These are phyloP conservation scores for Sugiyamaella boreocaroliniensis DNA, from an alignment of 805 yeast genomes.

Conservation along the genomic window DNA sequence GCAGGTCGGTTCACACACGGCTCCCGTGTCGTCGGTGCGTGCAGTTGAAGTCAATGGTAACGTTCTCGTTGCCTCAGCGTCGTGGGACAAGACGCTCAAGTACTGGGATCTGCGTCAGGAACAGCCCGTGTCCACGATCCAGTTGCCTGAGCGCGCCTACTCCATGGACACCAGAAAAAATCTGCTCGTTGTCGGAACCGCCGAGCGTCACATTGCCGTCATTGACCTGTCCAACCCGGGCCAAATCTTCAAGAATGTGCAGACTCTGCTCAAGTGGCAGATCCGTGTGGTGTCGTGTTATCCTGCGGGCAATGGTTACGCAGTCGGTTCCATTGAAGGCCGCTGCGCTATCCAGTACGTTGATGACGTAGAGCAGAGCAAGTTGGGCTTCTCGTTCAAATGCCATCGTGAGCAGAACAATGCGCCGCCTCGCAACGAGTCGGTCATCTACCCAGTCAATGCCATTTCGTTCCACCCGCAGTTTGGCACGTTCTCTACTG, in stretches of 20 bases:
- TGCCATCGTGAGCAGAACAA: conserved; percentile 78
- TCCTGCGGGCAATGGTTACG: conserved; percentile 89
- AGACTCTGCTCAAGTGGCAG: conserved; percentile 84
- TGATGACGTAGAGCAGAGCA: conserved; percentile 53
- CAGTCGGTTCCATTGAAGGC: conserved; percentile 90
- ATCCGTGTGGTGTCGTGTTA: conserved; percentile 77
- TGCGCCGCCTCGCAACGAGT: conserved; percentile 44
- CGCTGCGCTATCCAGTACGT: conserved; percentile 91
- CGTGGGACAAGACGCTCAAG: conserved; percentile 92
- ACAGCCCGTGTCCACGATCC: conserved; percentile 72
- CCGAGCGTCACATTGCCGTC: conserved; percentile 74
- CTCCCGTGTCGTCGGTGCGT: conserved; percentile 66
- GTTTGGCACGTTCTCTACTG: conserved; percentile 86
- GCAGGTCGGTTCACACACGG: conserved; percentile 82
- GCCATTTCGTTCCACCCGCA: conserved; percentile 80
- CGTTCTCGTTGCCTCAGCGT: conserved; percentile 80
- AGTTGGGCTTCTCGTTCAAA: conserved; percentile 79
- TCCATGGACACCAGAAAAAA: conserved; percentile 79
- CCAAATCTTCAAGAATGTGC: conserved; percentile 61
- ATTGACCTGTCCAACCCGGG: conserved; percentile 76
- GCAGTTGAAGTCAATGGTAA: conserved; percentile 75
- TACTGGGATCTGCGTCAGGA: conserved; percentile 89
- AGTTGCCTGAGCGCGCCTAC: conserved; percentile 85
- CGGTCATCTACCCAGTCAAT: conserved; percentile 71
- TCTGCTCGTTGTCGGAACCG: conserved; percentile 86